phyloP scores from a whole-genome alignment of 1,284 basidiomycete genomes.

The Somion occarium region DNA sequence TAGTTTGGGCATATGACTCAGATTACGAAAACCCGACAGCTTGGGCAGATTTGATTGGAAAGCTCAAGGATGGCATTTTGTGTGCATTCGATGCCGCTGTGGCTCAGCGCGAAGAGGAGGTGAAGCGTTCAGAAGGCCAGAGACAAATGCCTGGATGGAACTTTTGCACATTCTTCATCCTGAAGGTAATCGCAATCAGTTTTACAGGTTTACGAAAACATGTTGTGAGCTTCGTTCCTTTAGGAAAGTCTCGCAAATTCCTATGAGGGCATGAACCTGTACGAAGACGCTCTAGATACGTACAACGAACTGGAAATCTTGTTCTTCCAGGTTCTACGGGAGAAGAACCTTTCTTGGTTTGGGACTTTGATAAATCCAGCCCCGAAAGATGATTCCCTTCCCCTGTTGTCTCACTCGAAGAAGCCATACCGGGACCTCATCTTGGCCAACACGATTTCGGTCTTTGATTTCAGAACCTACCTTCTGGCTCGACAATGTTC shows the following conservation, averaged over 20 bases:
- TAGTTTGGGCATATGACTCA: slow-evolving; percentile 58
- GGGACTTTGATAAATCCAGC: slow-evolving; percentile 71
- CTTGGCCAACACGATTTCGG: slow-evolving; percentile 84
- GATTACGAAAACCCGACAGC: slow-evolving; percentile 67
- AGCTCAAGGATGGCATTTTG: slow-evolving; percentile 86
- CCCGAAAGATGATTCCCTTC: slow-evolving; percentile 76
- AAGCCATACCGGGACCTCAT: slow-evolving; percentile 91
- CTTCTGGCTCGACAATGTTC: slow-evolving; percentile 84
- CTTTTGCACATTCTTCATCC: slow-evolving; percentile 92
- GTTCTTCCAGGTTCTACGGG: slow-evolving; percentile 76
- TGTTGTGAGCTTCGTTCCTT: not conserved
- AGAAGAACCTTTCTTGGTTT: slow-evolving; percentile 89
- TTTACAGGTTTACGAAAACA: not conserved
- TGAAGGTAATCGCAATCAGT: slow-evolving; percentile 87
- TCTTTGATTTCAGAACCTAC: slow-evolving; percentile 94
- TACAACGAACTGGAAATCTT: slow-evolving; percentile 90
- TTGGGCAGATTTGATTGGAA: slow-evolving; percentile 87
- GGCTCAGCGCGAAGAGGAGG: slow-evolving; percentile 79
- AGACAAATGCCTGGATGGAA: slow-evolving; percentile 93
- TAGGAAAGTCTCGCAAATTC: slow-evolving; percentile 94
- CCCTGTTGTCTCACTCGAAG: slow-evolving; percentile 74
- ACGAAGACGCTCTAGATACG: slow-evolving; percentile 85
- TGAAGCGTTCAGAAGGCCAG: slow-evolving; percentile 82
- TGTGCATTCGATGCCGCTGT: slow-evolving; percentile 80
- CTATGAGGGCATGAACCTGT: slow-evolving; percentile 85